A percentile compares a stretch with the other conserved stretches of the same genome.
These are phyloP conservation scores for Annulohypoxylon moriforme DNA, from an alignment of 495 filamentous ascomycete species.

Conservation along the genomic window DNA sequence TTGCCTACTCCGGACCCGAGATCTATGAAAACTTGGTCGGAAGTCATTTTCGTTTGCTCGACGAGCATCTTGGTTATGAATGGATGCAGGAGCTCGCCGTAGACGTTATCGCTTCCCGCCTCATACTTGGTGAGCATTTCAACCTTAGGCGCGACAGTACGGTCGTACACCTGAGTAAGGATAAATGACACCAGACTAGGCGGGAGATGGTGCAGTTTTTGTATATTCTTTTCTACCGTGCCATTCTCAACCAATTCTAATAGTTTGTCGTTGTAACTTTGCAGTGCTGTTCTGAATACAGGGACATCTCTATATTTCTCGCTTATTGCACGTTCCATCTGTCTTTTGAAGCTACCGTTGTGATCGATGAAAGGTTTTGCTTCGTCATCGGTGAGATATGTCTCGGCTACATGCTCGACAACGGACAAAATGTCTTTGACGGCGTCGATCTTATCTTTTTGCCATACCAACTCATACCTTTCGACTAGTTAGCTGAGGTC, in stretches of 20 bases:
- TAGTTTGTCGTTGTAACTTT: conserved; percentile 79
- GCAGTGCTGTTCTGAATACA: conserved; percentile 75
- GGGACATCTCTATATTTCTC: conserved; percentile 70
- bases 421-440: conserved; percentile 85
- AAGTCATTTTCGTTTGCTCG: conserved; percentile 78
- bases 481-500: conserved; percentile 32
- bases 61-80: conserved; percentile 83
- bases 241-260: conserved; percentile 69
- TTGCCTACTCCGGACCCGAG: conserved; percentile 96
- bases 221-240: conserved; percentile 75
- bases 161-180: conserved; percentile 87
- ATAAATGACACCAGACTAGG: conserved; percentile 82
- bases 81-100: conserved; percentile 88
- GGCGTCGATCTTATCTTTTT: conserved; percentile 85
- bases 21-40: conserved; percentile 88
- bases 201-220: conserved; percentile 70
- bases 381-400: conserved; percentile 77
- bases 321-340: conserved; percentile 73
- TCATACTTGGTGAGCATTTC: conserved; percentile 84
- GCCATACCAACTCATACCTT: conserved; percentile 82
- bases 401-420: conserved; percentile 75
- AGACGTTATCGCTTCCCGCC: conserved; percentile 89
- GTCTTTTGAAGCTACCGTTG: conserved; percentile 75
- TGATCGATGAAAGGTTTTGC: conserved; percentile 76
- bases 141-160: conserved; percentile 89